phyloP scores from a whole-genome alignment of 345 rosid species.

The Erucastrum elatum region DNA sequence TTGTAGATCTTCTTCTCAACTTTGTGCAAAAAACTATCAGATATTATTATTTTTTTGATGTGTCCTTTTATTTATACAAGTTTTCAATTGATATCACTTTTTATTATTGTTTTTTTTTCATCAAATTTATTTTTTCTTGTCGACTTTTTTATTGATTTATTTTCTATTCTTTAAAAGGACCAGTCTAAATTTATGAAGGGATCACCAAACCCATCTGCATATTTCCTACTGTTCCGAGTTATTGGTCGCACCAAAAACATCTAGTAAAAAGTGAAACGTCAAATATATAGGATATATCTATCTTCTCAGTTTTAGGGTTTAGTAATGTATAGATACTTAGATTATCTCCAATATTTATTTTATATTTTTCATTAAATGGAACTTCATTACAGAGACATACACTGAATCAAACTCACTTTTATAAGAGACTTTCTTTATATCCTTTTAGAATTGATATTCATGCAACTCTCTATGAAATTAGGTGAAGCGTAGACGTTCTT shows the following conservation, averaged over 20 bases:
- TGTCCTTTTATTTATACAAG: not conserved
- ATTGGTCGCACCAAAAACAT: not conserved
- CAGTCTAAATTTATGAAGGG: not conserved
- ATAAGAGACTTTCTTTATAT: no score
- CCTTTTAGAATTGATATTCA: not conserved
- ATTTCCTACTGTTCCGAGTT: not conserved
- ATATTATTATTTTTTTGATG: not conserved
- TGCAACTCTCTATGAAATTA: not conserved
- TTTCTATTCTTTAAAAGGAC: not conserved
- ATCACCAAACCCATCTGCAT: not conserved
- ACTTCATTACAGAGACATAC: no score
- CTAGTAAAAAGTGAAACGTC: not conserved
- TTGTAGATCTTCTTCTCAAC: no score
- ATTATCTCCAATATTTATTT: not conserved
- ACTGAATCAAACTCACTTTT: no score
- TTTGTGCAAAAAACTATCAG: not conserved
- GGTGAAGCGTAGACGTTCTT: conserved; percentile 20
- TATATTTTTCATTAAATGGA: no score
- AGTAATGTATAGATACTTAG: not conserved
- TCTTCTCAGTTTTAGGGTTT: not conserved
- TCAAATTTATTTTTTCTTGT: not conserved
- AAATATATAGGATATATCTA: not conserved
- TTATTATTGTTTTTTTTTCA: no score
- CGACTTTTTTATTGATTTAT: not conserved
- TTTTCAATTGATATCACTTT: not conserved